Conservation (phyloP, 1,139 yeast genomes). For the Hyphopichia buzzinii region DNA sequence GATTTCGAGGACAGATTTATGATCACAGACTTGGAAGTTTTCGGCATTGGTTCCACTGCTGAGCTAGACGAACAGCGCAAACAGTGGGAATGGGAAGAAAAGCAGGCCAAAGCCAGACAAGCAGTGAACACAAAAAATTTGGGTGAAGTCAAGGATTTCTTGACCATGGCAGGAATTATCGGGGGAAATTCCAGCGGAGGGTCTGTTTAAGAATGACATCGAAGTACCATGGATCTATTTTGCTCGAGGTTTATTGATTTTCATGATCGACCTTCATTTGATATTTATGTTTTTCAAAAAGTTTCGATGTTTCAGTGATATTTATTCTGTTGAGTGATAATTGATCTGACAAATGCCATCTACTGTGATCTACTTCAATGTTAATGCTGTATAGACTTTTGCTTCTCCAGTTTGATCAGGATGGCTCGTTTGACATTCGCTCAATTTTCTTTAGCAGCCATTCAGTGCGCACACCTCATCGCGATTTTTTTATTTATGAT, state of each 20-base stretch:
- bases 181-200: constrained; percentile 71
- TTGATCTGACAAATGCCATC: no score
- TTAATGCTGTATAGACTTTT: no score
- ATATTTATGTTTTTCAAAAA: no score
- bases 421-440: no score
- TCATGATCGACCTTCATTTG: no score
- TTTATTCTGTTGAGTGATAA: no score
- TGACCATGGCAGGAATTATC: constrained; percentile 88
- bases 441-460: no score
- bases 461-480: not conserved
- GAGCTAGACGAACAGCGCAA: constrained; percentile 74
- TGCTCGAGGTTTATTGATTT: no score
- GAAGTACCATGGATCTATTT: no score
- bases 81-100: constrained; percentile 90
- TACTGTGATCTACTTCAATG: no score
- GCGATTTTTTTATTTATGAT: not conserved
- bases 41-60: constrained; percentile 84
- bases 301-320: no score
- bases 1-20: constrained; percentile 71
- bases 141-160: constrained; percentile 80
- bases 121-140: constrained; percentile 60
- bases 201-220: constrained; percentile 19
- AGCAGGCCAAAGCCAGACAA: constrained; percentile 78
- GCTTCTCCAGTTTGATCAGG: no score
- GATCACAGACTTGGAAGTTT: constrained; percentile 78